Conservation (phyloP, 1,139 yeast genomes). For the Torulaspora globosa region DNA sequence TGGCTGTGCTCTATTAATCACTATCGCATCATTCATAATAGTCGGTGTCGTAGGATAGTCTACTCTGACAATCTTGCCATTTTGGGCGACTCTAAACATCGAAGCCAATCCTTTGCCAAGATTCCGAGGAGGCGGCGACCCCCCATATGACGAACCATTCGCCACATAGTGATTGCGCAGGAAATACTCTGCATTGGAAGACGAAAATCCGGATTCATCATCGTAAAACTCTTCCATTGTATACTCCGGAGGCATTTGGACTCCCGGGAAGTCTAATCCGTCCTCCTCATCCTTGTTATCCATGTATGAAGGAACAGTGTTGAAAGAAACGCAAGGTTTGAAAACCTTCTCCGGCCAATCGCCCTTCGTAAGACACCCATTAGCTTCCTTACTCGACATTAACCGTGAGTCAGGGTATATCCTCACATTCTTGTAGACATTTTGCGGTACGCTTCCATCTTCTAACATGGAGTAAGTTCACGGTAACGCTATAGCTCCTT, state of each 20-base stretch:
- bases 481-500: neutral
- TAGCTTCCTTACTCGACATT: neutral
- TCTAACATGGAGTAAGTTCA: conserved; percentile 7
- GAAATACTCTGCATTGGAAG: conserved; percentile 16
- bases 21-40: conserved; percentile 30
- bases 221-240: conserved; percentile 36
- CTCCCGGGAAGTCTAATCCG: conserved; percentile 26
- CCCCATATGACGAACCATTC: conserved; percentile 9
- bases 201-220: conserved; percentile 27
- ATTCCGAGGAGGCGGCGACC: conserved; percentile 18
- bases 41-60: conserved; percentile 37
- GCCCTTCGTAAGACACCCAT: neutral
- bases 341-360: conserved; percentile 9
- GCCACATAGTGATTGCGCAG: conserved; percentile 16
- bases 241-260: conserved; percentile 27
- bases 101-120: conserved; percentile 12
- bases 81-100: conserved; percentile 22
- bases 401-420: conserved; percentile 11
- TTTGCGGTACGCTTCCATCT: conserved; percentile 20
- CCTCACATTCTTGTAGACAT: conserved; percentile 17
- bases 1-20: conserved; percentile 26
- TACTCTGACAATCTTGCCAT: conserved; percentile 33
- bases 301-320: conserved; percentile 33
- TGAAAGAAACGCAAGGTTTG: conserved; percentile 33
- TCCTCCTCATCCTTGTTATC: conserved; percentile 23